Percentiles rank a stretch among this genome's conserved stretches.
Conservation (phyloP, 2,329 filamentous ascomycete species). For the Fusarium verrucosum region DNA sequence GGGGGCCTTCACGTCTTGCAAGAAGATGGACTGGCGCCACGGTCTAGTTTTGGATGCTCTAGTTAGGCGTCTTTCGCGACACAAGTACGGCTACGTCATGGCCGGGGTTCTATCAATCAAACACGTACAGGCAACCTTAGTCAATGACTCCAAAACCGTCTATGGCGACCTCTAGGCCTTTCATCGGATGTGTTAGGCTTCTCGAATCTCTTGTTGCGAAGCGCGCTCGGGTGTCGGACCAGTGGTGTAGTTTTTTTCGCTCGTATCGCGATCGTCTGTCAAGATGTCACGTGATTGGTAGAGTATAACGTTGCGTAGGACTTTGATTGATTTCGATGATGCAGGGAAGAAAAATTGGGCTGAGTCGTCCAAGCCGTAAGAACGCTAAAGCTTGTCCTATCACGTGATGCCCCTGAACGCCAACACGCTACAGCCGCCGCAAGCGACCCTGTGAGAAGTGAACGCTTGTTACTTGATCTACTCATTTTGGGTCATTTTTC, state of each 20-base stretch:
- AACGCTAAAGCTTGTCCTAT: constrained; percentile 37
- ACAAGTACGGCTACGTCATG: constrained; percentile 44
- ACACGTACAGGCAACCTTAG: constrained; percentile 48
- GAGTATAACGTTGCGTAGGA: constrained; percentile 31
- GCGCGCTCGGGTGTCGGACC: constrained; percentile 28
- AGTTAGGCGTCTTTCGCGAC: constrained; percentile 40
- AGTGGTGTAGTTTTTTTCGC: constrained; percentile 41
- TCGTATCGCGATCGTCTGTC: constrained; percentile 42
- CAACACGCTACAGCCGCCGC: constrained; percentile 31
- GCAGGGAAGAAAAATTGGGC: constrained; percentile 45
- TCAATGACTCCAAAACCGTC: constrained; percentile 44
- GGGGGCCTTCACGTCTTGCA: constrained; percentile 63
- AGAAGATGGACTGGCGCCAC: constrained; percentile 66
- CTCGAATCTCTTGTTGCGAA: constrained; percentile 37
- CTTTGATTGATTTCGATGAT: constrained; percentile 41
- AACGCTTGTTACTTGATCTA: not conserved
- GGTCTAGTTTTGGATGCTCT: constrained; percentile 46
- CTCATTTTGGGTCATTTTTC: not conserved
- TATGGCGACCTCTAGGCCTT: constrained; percentile 39
- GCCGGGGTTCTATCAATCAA: constrained; percentile 33
- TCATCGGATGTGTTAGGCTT: constrained; percentile 44
- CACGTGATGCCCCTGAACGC: constrained; percentile 46
- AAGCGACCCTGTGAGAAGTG: constrained; percentile 1
- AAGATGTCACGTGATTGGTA: constrained; percentile 47
- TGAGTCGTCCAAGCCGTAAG: constrained; percentile 25